Conservation (phyloP, 2,329 filamentous ascomycete genomes). For the Calonectria multiphialidica region DNA sequence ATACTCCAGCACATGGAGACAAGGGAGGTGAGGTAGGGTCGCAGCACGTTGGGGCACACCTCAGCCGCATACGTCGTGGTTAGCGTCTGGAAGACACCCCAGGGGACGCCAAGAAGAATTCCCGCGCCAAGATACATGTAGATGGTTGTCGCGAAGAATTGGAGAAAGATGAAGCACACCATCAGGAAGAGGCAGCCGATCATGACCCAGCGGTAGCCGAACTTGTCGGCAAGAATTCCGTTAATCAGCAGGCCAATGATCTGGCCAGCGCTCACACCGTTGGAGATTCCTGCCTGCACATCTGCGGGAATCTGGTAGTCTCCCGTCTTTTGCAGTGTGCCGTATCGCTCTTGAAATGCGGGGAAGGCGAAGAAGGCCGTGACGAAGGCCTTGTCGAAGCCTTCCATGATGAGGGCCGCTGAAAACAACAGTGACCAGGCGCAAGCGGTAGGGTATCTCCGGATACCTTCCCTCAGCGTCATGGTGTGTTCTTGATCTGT, state of each 20-base stretch:
- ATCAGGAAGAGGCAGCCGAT: slow-evolving; percentile 53
- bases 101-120: slow-evolving; percentile 60
- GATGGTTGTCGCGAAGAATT: slow-evolving; percentile 59
- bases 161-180: slow-evolving; percentile 60
- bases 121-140: slow-evolving; percentile 56
- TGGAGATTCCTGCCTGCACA: slow-evolving; percentile 63
- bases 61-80: slow-evolving; percentile 62
- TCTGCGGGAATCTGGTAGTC: slow-evolving; percentile 59
- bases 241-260: slow-evolving; percentile 63
- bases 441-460: slow-evolving; percentile 52
- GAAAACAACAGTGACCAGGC: slow-evolving; percentile 53
- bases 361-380: slow-evolving; percentile 55
- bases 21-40: slow-evolving; percentile 61
- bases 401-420: slow-evolving; percentile 54
- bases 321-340: slow-evolving; percentile 46
- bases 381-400: slow-evolving; percentile 54
- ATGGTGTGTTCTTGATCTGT: slow-evolving; percentile 46
- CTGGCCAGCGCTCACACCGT: slow-evolving; percentile 59
- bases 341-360: slow-evolving; percentile 53
- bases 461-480: slow-evolving; percentile 49
- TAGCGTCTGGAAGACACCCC: slow-evolving; percentile 60
- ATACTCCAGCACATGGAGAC: slow-evolving; percentile 63
- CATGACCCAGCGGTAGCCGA: slow-evolving; percentile 60
- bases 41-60: slow-evolving; percentile 55
- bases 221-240: slow-evolving; percentile 58